Evolutionary conservation across 1,284 basidiomycete genomes (phyloP).

Genomic region (Moniliella sp.): DNA sequence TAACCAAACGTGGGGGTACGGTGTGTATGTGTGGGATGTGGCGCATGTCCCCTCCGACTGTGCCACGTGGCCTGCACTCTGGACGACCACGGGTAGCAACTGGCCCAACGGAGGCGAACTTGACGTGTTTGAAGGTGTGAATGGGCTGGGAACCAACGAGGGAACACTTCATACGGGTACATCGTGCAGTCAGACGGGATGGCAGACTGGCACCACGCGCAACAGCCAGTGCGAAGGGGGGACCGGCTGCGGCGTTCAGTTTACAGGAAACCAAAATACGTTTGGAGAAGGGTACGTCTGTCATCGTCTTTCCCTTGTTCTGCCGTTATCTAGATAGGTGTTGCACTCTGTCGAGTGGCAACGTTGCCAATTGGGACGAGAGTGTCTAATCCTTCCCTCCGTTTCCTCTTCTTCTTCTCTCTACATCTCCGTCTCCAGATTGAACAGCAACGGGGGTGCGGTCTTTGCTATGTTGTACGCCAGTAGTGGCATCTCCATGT

Average conservation of each 20-base stretch:
- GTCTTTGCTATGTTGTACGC: not conserved
- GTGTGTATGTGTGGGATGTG: slow-evolving; percentile 16
- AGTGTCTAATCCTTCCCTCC: not conserved
- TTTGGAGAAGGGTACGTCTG: no score
- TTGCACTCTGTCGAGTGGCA: no score
- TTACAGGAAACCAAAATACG: no score
- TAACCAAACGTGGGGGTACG: slow-evolving; percentile 1
- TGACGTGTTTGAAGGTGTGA: slow-evolving; percentile 23
- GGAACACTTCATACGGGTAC: no score
- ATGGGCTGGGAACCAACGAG: slow-evolving; percentile 4
- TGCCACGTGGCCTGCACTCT: slow-evolving; percentile 26
- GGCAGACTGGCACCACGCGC: not conserved
- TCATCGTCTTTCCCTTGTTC: no score
- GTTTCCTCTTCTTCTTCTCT: no score
- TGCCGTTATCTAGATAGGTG: no score
- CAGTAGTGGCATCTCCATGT: not conserved
- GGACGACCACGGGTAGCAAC: slow-evolving; percentile 7
- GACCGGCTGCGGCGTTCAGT: not conserved
- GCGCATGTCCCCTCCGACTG: slow-evolving; percentile 20
- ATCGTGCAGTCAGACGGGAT: not conserved
- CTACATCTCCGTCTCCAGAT: not conserved
- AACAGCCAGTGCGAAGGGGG: not conserved
- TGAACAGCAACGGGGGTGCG: not conserved
- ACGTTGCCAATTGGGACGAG: not conserved
- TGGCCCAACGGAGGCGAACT: slow-evolving; percentile 26